Conservation (phyloP, 2,329 filamentous ascomycete genomes). For the Cytospora leucostoma region DNA sequence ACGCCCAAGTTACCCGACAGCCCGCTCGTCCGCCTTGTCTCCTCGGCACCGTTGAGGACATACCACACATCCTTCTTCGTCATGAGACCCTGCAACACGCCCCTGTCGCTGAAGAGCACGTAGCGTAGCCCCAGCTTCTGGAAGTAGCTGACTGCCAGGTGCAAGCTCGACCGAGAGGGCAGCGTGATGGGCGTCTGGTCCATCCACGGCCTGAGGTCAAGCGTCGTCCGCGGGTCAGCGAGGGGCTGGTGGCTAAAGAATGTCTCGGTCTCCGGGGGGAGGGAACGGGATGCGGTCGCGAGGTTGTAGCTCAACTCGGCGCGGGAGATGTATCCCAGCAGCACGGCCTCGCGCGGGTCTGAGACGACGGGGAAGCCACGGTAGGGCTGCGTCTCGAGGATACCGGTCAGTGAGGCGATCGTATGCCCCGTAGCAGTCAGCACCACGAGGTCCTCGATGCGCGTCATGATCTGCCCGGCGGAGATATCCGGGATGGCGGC, state of each 20-base stretch:
- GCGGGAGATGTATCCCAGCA: conserved; percentile 92
- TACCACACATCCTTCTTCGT: conserved; percentile 99
- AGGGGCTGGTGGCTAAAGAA: conserved; percentile 85
- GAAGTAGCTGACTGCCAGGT: conserved; percentile 90
- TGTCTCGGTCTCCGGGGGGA: conserved; percentile 72
- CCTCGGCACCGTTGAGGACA: conserved; percentile 77
- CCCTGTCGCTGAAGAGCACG: conserved; percentile 81
- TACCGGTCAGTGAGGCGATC: conserved; percentile 68
- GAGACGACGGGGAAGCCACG: conserved; percentile 91
- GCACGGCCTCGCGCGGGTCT: conserved; percentile 72
- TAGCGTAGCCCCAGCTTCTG: conserved; percentile 91
- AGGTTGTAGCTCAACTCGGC: conserved; percentile 86
- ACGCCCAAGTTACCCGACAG: conserved; percentile 28
- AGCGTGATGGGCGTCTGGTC: conserved; percentile 96
- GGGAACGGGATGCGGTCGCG: conserved; percentile 59
- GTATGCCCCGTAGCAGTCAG: conserved; percentile 88
- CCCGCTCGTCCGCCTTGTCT: conserved; percentile 50
- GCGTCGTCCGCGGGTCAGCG: conserved; percentile 72
- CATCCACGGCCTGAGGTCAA: conserved; percentile 97
- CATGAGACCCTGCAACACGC: conserved; percentile 78
- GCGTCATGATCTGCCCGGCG: conserved; percentile 88
- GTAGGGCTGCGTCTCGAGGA: conserved; percentile 75
- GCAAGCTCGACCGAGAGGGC: conserved; percentile 72
- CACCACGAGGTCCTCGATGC: conserved; percentile 84
- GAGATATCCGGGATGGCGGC: conserved; percentile 73